Conservation (phyloP, 1,284 basidiomycete species). For the Taiwanofungus camphoratus region DNA sequence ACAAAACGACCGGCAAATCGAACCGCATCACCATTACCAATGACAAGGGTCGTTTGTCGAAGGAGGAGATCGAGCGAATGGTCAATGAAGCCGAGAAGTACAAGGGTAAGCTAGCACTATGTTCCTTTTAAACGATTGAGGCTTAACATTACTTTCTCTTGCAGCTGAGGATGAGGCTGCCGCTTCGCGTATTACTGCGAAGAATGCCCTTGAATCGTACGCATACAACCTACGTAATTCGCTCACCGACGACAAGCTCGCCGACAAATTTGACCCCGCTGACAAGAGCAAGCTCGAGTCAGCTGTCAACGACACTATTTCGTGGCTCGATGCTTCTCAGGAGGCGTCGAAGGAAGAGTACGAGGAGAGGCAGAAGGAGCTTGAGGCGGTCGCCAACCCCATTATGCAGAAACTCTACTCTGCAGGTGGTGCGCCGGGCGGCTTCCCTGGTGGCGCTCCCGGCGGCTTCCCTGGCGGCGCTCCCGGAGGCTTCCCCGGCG, state of each 20-base stretch:
- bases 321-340: slow-evolving; percentile 85
- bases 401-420: slow-evolving; percentile 94
- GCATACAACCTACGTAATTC: slow-evolving; percentile 96
- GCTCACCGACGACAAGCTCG: slow-evolving; percentile 78
- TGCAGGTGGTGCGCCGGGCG: slow-evolving; percentile 59
- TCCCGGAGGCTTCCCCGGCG: slow-evolving; percentile 40
- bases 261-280: slow-evolving; percentile 80
- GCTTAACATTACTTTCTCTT: slow-evolving; percentile 19
- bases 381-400: slow-evolving; percentile 85
- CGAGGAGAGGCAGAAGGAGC: slow-evolving; percentile 92
- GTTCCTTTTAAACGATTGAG: background rate
- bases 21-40: slow-evolving; percentile 97
- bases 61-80: slow-evolving; percentile 99
- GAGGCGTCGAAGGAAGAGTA: slow-evolving; percentile 97
- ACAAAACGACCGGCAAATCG: slow-evolving; percentile 98
- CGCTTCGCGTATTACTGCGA: slow-evolving; percentile 77
- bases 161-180: slow-evolving; percentile 78
- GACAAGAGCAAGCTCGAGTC: slow-evolving; percentile 88
- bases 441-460: slow-evolving; percentile 40
- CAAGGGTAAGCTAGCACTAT: slow-evolving; percentile 49
- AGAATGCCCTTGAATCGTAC: slow-evolving; percentile 91
- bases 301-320: slow-evolving; percentile 82
- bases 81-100: slow-evolving; percentile 91
- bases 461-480: slow-evolving; percentile 43
- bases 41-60: slow-evolving; percentile 96